Base-by-base conservation (phyloP, 495 filamentous ascomycete genomes). In the Parachaetomium inaequale region DNA sequence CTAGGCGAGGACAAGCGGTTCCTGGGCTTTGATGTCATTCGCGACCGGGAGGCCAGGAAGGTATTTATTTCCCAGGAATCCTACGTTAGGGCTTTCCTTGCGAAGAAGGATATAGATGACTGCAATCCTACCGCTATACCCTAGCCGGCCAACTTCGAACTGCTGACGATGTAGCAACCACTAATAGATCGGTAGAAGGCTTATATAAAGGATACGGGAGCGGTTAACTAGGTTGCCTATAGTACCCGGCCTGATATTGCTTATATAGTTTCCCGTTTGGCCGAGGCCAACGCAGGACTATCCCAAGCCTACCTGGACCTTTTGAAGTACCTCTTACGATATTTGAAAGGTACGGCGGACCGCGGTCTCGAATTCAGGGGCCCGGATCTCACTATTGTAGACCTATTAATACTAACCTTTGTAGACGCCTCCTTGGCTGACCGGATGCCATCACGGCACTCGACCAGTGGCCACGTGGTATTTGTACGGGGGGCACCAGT, bases 11-110 rank as follows among this genome's bases (percentile, higher is more conserved):
- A 40, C 0, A 59, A 50, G 23, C 14, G 26, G 0, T 64, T 64
- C 29, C 46, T 64, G 1, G 56, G 62, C 4, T 64, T 59, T 12
- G 29, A 64, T 17, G 23, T 64, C 6, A 17, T 64, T 0, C 47
- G 49, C 1, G 31, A 64, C 26, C 2, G 38, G 0, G 0, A 4
- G 1, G 12, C 23, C 0, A 49, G n/a, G 19, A 59, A 15, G 12
- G 42, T 59, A 7, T 64, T 46, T n/a, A 19, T 64, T 0, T 59
- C 11, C 7, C 19, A 64, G n/a, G 38, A 46, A 1, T 17, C 1
- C 1, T 64, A 55, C 6, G 11, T 19, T 0, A 15, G 4, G 0
- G 36, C 31, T 1, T 2, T 59, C 0, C 19, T 64, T 0, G 25
- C 3, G 3, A 55, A 59, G 21, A 19, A 23, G 1, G 25, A 23